These are phyloP conservation scores for Rachicladosporium sp. DNA, from an alignment of 2,329 filamentous ascomycete species.

Conservation along the genomic window DNA sequence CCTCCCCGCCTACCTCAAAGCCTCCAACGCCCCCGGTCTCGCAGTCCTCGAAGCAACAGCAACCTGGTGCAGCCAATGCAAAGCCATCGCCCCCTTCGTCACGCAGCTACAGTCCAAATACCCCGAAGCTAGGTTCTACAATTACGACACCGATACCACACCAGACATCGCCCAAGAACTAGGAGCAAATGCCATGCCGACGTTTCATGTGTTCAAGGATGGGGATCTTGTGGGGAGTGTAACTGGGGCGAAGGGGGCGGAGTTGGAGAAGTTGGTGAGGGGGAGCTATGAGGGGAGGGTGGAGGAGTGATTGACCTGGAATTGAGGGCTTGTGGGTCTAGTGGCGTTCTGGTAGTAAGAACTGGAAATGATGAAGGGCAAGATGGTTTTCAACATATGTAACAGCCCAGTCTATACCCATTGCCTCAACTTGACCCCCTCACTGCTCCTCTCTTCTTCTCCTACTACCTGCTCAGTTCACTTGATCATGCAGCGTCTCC, in stretches of 20 bases:
- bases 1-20: slow-evolving; percentile 19
- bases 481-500: too few relatives aligned
- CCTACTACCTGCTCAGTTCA: too few relatives aligned
- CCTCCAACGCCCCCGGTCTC: slow-evolving; percentile 18
- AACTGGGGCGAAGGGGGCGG: slow-evolving; percentile 19
- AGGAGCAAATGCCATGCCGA: slow-evolving; percentile 20
- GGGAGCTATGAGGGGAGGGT: slow-evolving; percentile 19
- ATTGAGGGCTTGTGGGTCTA: too few relatives aligned
- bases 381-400: too few relatives aligned
- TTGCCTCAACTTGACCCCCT: too few relatives aligned
- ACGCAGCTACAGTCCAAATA: slow-evolving; percentile 20
- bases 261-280: slow-evolving; percentile 17
- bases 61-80: slow-evolving; percentile 20
- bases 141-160: slow-evolving; percentile 16
- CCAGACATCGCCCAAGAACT: slow-evolving; percentile 21
- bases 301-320: slow-evolving; percentile 6
- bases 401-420: too few relatives aligned
- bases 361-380: too few relatives aligned
- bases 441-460: too few relatives aligned
- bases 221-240: slow-evolving; percentile 19
- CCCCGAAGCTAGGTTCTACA: slow-evolving; percentile 21
- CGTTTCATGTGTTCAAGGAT: slow-evolving; percentile 22
- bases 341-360: too few relatives aligned
- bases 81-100: slow-evolving; percentile 21
- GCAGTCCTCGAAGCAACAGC: slow-evolving; percentile 20